A percentile compares a stretch with the other conserved stretches of the same genome.
Conservation (phyloP, 371 early-diverging fungal species). For the Mucor piriformis region DNA sequence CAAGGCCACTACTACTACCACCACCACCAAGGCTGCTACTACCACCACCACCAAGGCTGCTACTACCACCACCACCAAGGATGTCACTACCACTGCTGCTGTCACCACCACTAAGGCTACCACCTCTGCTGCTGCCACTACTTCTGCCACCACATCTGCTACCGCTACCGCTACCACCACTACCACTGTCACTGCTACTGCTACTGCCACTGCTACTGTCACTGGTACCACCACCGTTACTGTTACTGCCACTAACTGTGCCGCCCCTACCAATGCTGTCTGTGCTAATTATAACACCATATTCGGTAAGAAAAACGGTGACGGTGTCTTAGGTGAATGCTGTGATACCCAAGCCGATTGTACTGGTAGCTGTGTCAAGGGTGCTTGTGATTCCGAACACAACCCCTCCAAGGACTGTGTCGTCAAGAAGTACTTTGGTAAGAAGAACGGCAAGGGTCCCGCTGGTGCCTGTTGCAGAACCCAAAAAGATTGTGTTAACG, state of each 20-base stretch:
- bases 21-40: constrained; percentile 3
- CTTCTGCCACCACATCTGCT: not conserved
- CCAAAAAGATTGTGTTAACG: constrained; percentile 14
- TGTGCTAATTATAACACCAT: constrained; percentile 15
- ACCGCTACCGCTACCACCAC: not conserved
- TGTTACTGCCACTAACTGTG: constrained; percentile 14
- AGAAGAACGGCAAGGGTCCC: constrained; percentile 9
- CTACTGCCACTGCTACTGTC: constrained; percentile 1
- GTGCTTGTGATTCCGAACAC: not conserved
- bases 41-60: constrained; percentile 3
- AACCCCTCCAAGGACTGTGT: not conserved
- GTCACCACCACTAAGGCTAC: not conserved
- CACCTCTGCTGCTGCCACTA: not conserved
- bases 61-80: not conserved
- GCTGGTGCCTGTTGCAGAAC: constrained; percentile 17
- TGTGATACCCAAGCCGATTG: constrained; percentile 10
- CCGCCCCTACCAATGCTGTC: constrained; percentile 10
- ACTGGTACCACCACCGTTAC: constrained; percentile 8
- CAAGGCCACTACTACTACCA: not conserved
- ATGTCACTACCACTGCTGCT: not conserved
- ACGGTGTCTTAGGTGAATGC: constrained; percentile 8
- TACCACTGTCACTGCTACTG: not conserved
- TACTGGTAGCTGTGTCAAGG: constrained; percentile 2
- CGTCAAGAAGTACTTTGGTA: constrained; percentile 16
- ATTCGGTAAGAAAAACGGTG: constrained; percentile 21